Evolutionary conservation across 495 filamentous ascomycete genomes (phyloP).

Genomic region (Penicillium paradoxum): DNA sequence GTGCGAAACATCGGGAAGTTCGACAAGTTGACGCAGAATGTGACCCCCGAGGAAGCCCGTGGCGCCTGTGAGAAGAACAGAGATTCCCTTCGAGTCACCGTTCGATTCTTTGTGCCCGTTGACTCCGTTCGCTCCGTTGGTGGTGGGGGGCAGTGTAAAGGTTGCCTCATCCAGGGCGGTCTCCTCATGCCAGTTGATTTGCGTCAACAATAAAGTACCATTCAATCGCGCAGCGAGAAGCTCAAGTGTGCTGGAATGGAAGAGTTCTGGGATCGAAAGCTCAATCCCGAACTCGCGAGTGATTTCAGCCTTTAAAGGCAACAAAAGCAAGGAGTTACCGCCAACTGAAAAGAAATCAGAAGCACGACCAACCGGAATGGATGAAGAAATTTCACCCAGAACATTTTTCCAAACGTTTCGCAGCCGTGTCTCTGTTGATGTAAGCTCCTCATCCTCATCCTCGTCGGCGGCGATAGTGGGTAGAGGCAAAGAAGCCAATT

Average conservation of each 20-base stretch:
- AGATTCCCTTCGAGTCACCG: too few relatives aligned
- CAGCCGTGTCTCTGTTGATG: not conserved
- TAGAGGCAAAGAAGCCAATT: not conserved
- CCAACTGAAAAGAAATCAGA: not conserved
- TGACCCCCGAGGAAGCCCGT: not conserved
- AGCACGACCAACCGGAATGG: not conserved
- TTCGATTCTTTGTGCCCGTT: too few relatives aligned
- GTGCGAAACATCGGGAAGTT: not conserved
- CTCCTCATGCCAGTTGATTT: not conserved
- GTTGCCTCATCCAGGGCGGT: not conserved
- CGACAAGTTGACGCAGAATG: not conserved
- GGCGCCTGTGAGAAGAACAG: not conserved
- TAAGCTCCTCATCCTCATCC: not conserved
- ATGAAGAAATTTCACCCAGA: not conserved
- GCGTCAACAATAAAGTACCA: accelerated
- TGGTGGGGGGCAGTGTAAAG: too few relatives aligned
- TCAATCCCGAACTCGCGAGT: not conserved
- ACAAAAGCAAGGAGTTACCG: not conserved
- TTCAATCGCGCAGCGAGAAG: not conserved
- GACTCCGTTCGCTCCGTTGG: too few relatives aligned
- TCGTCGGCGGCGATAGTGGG: not conserved
- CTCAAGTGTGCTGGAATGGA: not conserved
- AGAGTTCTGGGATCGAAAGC: not conserved
- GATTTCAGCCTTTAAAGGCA: not conserved
- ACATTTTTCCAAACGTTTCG: not conserved